Evolutionary conservation across 768 basidiomycete species (phyloP).

Genomic region (Lactifluus rugatus): DNA sequence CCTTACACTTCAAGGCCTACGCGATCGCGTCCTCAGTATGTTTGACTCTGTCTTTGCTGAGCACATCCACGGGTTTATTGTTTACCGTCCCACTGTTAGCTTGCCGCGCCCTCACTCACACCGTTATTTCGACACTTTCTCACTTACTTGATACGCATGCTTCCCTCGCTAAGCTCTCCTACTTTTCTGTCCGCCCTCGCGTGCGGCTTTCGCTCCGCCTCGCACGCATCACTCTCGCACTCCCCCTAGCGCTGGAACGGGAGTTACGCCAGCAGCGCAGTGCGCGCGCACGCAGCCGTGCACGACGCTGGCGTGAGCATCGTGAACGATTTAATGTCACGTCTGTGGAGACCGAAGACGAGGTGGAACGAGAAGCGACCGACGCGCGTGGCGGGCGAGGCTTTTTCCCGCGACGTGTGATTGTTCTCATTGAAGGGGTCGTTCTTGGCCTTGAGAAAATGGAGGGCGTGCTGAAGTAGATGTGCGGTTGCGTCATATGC

Average conservation of each 20-base stretch:
- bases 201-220: constrained; percentile 69
- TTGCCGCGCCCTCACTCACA: constrained; percentile 66
- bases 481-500: not conserved
- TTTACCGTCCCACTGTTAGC: constrained; percentile 32
- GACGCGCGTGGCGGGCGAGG: constrained; percentile 17
- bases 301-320: constrained; percentile 16
- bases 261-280: constrained; percentile 45
- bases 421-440: constrained; percentile 49
- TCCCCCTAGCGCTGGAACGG: constrained; percentile 65
- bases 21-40: constrained; percentile 67
- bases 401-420: constrained; percentile 50
- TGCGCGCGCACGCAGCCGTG: constrained; percentile 21
- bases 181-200: constrained; percentile 68
- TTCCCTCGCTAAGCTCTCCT: constrained; percentile 63
- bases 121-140: constrained; percentile 62
- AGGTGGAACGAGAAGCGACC: constrained; percentile 20
- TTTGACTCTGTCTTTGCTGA: constrained; percentile 1
- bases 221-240: constrained; percentile 62
- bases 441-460: constrained; percentile 57
- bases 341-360: constrained; percentile 19
- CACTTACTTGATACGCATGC: constrained; percentile 76
- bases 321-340: constrained; percentile 9
- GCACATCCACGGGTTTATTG: not conserved
- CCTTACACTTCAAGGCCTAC: constrained; percentile 54
- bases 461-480: constrained; percentile 37